Base-by-base conservation (phyloP, 768 basidiomycete genomes). In the Amyloporia xantha region DNA sequence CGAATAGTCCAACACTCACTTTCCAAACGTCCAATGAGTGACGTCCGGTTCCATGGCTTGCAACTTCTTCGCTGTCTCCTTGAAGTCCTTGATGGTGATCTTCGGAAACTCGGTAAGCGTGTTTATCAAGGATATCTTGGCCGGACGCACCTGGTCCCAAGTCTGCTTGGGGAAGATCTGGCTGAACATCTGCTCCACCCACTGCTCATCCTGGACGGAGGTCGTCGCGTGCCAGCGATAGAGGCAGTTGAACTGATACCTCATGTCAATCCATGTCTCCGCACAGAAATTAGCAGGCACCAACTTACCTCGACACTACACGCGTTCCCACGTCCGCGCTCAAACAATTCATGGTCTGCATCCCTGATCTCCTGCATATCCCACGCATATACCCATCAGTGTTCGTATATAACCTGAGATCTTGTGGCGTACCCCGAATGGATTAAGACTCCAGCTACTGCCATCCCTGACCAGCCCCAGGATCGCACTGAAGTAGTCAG, bases 151-250 rank as follows among this genome's bases (percentile, higher is more conserved):
- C 9, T 58, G 36, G 1, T 86, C 78, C 2, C 72, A 65, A 0
- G 69, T 50, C 56, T 79, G 78, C 3, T 68, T 75, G 0, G 71
- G 69, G 63, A 89, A 90, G 33, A 82, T 50, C 4, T 72, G 48
- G 24, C 56, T 54, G 57, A 86, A 79, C 15, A 79, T 63, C 17
- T 59, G 24, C 28, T 66, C 58, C 2, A 82, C 77, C 86, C 86
- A 91, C 48, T 79, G 64, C 60, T 86, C 89, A 46, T 91, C 89
- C 46, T 75, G 72, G 13, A 60, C 56, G 38, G 84, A 88, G 0
- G 84, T 87, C 0, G 89, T 90, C 1, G 90, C 83, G 40, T 92
- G 90, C 90, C 90, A 79, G 73, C 86, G 78, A 64, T 91, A 91
- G 48, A 91, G 67, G 57, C 84, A 85, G 57, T 91, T 91, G 71